Evolutionary conservation across 2,329 filamentous ascomycete genomes (phyloP), one percentile per base, ranked within the genome.

Genomic region (Talaromyces sp.): DNA sequence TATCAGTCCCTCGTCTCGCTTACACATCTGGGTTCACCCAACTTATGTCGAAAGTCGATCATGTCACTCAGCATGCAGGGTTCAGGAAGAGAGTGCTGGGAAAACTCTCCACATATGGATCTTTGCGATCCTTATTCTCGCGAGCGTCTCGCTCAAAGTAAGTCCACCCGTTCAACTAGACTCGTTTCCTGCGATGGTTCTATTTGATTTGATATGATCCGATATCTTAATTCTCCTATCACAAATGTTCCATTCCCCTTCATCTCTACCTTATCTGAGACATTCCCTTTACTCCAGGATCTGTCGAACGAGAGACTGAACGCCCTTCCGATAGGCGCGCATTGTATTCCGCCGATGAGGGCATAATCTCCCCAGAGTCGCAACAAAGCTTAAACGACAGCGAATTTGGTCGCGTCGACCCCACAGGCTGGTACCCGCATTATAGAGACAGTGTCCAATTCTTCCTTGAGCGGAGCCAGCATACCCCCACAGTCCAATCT

Each of bases 351-450:
- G n/a, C 48, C 41, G 49, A 53, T n/a, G 53, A 55, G 41, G 51
- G 47, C n/a, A 48, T 57, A 22, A 59, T 24, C 46, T 50, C 53
- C 20, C 50, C 52, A 19, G 56, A 63, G 14, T 48, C 52, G 8
- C 54, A 50, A 33, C 41, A 54, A 3, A 17, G 52, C 22, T 41
- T 57, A 13, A 45, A 49, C 7, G 61, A 63, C 4, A 52, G 45
- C 33, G 72, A 74, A 44, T 73, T 77, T 56, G 71, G 75, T 27
- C 75, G 80, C 51, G 82, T 75, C 52, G 70, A 77, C 71, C 88
- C 96, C 52, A 86, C 95, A 65, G 89, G 91, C 53, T 97, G 94
- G 94, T 88, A 96, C 70, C 88, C 90, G 13, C 87, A 89, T 52
- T 96, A 95, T 70, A 86, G 91, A 72, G 89, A 86, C 53, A 97